Evolutionary conservation across 2,329 filamentous ascomycete genomes (phyloP), one percentile per base, ranked within the genome.

Genomic region (Chaetomium sp.): DNA sequence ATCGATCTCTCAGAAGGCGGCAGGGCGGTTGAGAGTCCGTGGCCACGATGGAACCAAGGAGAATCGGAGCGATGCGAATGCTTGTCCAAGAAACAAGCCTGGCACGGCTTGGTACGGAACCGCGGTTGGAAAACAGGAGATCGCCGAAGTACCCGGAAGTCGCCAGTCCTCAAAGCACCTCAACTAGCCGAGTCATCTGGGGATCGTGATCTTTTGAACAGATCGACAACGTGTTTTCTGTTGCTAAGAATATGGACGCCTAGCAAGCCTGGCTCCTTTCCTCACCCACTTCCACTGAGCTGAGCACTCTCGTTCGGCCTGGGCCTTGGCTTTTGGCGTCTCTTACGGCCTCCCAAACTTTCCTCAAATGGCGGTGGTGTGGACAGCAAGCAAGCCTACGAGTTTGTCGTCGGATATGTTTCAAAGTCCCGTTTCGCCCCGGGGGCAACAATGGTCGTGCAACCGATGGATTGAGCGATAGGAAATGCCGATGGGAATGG

Each of bases 351-450:
- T 38, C 19, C n/a, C n/a, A n/a, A n/a, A n/a, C 19, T 42, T 42
- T n/a, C 4, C 7, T 7, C 38, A n/a, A n/a, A n/a, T n/a, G 38
- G 38, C 16, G 38, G 45, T 47, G 45, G 45, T 47, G n/a, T n/a
- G 45, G n/a, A n/a, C 45, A 47, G 21, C 45, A 50, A 50, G 21
- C 3, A 42, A 42, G 6, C 16, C 38, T 42, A 35, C 33, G 33
- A 35, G 33, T 35, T 13, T 10, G 45, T 2, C 45, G 45, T 23
- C 50, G 0, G 25, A n/a, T 21, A 56, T 42, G 35, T 45, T 21
- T 57, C 35, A 21, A 45, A 50, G 23, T 50, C 45, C 57, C 42
- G 49, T 59, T 19, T 59, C 57, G 42, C 27, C 56, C 27, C 57
- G 29, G 27, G 38, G 56, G 38, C 16, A 42, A 29, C 27, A 42